These are phyloP conservation scores for Posidonia australis DNA, from an alignment of 106 monocot genomes.

Conservation along the genomic window DNA sequence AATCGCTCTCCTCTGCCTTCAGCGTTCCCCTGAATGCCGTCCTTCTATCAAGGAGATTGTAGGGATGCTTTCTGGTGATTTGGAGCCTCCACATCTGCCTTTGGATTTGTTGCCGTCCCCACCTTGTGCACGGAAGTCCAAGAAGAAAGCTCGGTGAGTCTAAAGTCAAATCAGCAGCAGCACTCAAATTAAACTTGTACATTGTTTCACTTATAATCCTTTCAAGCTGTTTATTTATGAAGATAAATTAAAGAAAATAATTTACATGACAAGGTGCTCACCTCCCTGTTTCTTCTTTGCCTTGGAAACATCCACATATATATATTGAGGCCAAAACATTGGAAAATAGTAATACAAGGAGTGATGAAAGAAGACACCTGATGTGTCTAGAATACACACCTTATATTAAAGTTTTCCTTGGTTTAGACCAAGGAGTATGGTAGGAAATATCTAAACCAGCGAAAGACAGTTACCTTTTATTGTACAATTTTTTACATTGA, in stretches of 20 bases:
- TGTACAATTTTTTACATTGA: too few relatives aligned
- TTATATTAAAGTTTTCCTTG: too few relatives aligned
- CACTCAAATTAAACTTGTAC: not conserved
- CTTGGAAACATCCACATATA: not conserved
- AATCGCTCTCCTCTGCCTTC: slow-evolving; percentile 80
- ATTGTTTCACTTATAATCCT: not conserved
- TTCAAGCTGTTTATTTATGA: not conserved
- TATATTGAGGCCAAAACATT: not conserved
- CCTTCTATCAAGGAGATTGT: slow-evolving; percentile 65
- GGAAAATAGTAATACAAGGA: not conserved
- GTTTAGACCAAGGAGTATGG: too few relatives aligned
- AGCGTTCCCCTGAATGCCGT: slow-evolving; percentile 50
- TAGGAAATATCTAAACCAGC: too few relatives aligned
- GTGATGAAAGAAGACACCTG: too few relatives aligned
- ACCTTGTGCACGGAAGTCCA: slow-evolving; percentile 53
- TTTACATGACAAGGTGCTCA: not conserved
- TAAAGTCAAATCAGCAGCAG: not conserved
- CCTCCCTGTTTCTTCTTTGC: not conserved
- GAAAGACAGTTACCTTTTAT: too few relatives aligned
- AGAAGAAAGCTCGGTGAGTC: slow-evolving; percentile 56
- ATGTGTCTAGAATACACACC: too few relatives aligned
- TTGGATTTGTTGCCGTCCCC: slow-evolving; percentile 91
- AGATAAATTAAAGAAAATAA: not conserved
- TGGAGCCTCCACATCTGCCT: slow-evolving; percentile 62
- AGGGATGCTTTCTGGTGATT: slow-evolving; percentile 66